These are phyloP conservation scores for Phaeodactylum tricornutum DNA, from an alignment of 108 stramenopile species.

Conservation along the genomic window DNA sequence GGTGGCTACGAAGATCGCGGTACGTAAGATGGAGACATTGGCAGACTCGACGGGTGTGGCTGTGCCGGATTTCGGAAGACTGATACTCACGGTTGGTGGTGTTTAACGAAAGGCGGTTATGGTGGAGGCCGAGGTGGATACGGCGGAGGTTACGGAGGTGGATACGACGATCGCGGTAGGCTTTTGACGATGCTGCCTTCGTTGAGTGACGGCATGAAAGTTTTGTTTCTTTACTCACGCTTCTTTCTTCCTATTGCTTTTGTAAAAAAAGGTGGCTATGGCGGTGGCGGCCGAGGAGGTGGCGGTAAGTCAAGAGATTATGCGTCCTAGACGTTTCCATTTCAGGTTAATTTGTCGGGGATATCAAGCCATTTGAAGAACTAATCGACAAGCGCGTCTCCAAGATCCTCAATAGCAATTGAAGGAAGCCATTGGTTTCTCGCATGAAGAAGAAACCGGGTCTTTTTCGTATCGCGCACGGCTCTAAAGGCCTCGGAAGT, in stretches of 20 bases:
- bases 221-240: not conserved
- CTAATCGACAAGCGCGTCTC: not conserved
- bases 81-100: no score
- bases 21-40: not conserved
- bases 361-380: not conserved
- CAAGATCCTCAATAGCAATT: not conserved
- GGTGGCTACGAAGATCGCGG: conserved; percentile 18
- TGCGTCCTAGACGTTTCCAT: conserved; percentile 8
- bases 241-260: not conserved
- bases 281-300: conserved; percentile 19
- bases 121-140: conserved; percentile 13
- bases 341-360: conserved; percentile 12
- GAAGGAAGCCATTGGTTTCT: not conserved
- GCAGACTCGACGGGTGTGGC: not conserved
- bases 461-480: not conserved
- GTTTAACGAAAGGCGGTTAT: conserved; percentile 1
- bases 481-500: not conserved
- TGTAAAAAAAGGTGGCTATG: conserved; percentile 15
- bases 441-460: not conserved
- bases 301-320: not conserved
- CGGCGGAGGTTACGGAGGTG: conserved; percentile 18
- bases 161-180: conserved; percentile 9
- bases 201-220: conserved; percentile 1
- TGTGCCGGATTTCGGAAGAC: no score
- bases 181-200: conserved; percentile 2